A percentile compares a stretch with the other conserved stretches of the same genome.
Evolutionary conservation across 805 yeast genomes (phyloP).

Genomic region (Kazachstania psychrophila): DNA sequence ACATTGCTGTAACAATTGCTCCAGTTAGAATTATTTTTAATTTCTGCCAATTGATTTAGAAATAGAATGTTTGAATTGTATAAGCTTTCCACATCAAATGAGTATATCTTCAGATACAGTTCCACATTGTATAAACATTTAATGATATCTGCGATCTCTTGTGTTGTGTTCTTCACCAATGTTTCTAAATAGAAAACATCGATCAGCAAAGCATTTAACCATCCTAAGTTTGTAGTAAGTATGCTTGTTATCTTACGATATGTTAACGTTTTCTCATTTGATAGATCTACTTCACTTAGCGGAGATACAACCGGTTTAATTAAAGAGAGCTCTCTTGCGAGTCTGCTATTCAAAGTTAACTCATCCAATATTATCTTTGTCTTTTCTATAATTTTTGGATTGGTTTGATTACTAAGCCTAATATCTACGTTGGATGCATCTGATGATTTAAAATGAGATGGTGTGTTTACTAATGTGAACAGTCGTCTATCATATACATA

Average conservation of each 20-base stretch:
- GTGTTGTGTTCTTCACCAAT: constrained; percentile 21
- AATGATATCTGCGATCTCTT: constrained; percentile 36
- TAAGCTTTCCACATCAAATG: constrained; percentile 40
- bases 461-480: constrained; percentile 33
- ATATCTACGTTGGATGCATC: no score
- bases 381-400: no score
- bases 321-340: neutral
- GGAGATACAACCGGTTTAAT: constrained; percentile 30
- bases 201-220: constrained; percentile 41
- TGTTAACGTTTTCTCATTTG: neutral
- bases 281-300: neutral
- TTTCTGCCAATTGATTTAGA: constrained; percentile 33
- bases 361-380: no score
- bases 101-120: constrained; percentile 42
- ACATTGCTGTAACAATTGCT: constrained; percentile 23
- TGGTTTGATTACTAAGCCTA: no score
- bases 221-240: constrained; percentile 40
- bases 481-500: constrained; percentile 56
- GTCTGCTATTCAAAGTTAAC: no score
- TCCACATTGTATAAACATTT: constrained; percentile 39
- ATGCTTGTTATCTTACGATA: constrained; percentile 26
- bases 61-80: constrained; percentile 34
- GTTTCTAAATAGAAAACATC: constrained; percentile 32
- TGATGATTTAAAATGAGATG: constrained; percentile 2
- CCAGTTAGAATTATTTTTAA: constrained; percentile 39